Evolutionary conservation across 345 rosid genomes (phyloP), one percentile per base, ranked within the genome.

Genomic region (Dovyalis caffra): DNA sequence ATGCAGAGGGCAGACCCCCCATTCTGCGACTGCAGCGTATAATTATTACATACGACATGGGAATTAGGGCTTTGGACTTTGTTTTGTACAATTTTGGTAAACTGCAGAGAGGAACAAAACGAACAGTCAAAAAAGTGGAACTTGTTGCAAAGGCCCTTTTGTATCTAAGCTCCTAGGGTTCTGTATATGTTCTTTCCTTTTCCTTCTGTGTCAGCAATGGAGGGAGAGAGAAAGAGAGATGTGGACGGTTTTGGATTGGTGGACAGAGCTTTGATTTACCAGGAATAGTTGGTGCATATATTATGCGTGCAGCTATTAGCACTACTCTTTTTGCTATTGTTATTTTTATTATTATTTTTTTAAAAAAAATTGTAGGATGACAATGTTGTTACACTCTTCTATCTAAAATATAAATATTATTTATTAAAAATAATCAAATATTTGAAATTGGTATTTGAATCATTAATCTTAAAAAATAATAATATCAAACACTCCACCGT

Each of bases 151-250:
- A 25, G 43, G 45, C 38, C 81, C 66, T 51, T 82, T 79, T 81
- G 87, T 61, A 72, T 79, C 73, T 45, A 28, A 73, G 51, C 60
- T 68, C 80, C 82, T 82, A 62, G 81, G 85, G 77, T 73, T 64
- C 66, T 80, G 81, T 71, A 76, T 71, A 49, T 76, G 85, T 68
- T 51, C 45, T 47, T 40, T 81, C 85, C 37, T 81, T 77, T 79
- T 85, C 86, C 23, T 31, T 64, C 71, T 49, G 57, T 56, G 60
- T 64, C 69, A 56, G 40, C 45, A 11, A 32, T 49, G 38, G 26
- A 49, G 37, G 23, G 37, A 35, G 45, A 11, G 45, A 11, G 45
- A 11, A 15, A 40, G 47, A 40, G 43, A 28, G 64, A 67, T 20
- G 20, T 45, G 21, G 71, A 61, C n/a, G 21, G 38, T 60, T 51